Percentiles rank a stretch among this genome's conserved stretches.
phyloP scores from a whole-genome alignment of 2,329 filamentous ascomycete species.

The Remersonia thermophila region DNA sequence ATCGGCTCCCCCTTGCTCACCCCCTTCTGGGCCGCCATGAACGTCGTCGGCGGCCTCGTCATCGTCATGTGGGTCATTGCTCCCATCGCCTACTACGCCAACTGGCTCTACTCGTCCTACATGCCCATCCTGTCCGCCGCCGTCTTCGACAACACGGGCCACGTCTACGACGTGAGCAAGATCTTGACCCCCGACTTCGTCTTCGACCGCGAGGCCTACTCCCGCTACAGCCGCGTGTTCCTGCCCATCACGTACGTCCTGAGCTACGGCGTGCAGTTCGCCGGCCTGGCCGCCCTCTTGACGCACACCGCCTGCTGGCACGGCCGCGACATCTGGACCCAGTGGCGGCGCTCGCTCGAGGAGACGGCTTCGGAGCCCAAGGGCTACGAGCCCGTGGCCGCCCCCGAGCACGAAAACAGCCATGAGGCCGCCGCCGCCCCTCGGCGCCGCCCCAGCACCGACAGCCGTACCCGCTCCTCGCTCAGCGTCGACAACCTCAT shows the following conservation, averaged over 20 bases:
- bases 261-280: constrained; percentile 79
- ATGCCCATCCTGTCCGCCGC: constrained; percentile 76
- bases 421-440: too few relatives aligned
- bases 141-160: constrained; percentile 75
- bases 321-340: constrained; percentile 66
- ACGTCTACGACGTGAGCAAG: constrained; percentile 67
- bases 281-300: constrained; percentile 64
- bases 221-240: constrained; percentile 72
- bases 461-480: constrained; percentile 14
- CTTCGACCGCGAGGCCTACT: constrained; percentile 66
- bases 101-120: constrained; percentile 68
- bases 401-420: constrained; percentile 9
- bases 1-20: constrained; percentile 76
- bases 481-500: constrained; percentile 40
- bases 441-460: constrained; percentile 8
- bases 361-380: constrained; percentile 45
- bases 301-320: constrained; percentile 80
- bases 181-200: constrained; percentile 68
- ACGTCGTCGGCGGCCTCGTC: constrained; percentile 68
- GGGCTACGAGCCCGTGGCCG: constrained; percentile 37
- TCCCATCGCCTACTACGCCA: constrained; percentile 69
- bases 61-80: constrained; percentile 78
- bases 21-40: constrained; percentile 77
- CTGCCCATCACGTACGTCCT: constrained; percentile 78
- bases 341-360: constrained; percentile 57